These are phyloP conservation scores for Trypanosoma rangeli DNA, from an alignment of 208 protist genomes.

Conservation along the genomic window DNA sequence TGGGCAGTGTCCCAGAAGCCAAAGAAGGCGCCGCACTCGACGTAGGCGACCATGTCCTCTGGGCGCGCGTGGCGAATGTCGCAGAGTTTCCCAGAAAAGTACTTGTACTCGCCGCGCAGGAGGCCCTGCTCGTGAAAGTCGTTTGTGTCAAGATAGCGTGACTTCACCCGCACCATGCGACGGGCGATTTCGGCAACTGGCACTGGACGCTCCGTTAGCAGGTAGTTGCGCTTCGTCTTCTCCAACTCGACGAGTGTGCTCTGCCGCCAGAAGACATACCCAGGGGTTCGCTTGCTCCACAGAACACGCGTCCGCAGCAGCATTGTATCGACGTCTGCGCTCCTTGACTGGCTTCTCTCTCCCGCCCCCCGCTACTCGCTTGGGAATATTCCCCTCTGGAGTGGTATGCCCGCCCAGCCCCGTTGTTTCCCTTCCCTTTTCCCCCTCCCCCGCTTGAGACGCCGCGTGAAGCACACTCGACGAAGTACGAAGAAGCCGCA, in stretches of 20 bases:
- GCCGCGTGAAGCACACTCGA: no score
- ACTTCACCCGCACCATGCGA: constrained; percentile 81
- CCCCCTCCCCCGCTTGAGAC: no score
- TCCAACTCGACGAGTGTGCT: constrained; percentile 74
- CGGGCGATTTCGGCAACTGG: constrained; percentile 81
- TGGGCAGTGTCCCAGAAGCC: constrained; percentile 88
- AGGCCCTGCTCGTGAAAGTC: constrained; percentile 86
- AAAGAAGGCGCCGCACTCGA: constrained; percentile 83
- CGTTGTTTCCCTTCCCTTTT: no score
- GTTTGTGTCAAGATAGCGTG: constrained; percentile 65
- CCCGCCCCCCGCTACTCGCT: neutral
- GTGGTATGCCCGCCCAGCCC: no score
- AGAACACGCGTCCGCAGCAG: constrained; percentile 17
- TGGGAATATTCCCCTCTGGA: neutral
- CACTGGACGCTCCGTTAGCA: constrained; percentile 65
- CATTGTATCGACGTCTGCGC: constrained; percentile 25
- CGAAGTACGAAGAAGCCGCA: neutral
- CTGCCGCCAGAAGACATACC: constrained; percentile 91
- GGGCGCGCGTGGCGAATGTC: constrained; percentile 63
- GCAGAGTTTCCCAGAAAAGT: constrained; percentile 90
- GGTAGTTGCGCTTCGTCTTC: constrained; percentile 76
- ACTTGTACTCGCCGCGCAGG: constrained; percentile 93
- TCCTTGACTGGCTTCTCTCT: neutral
- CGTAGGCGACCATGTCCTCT: constrained; percentile 76
- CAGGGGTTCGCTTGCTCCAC: constrained; percentile 73